A percentile compares a stretch with the other conserved stretches of the same genome.
phyloP scores from a whole-genome alignment of 2,329 filamentous ascomycete species.

The Fusarium dimerum region DNA sequence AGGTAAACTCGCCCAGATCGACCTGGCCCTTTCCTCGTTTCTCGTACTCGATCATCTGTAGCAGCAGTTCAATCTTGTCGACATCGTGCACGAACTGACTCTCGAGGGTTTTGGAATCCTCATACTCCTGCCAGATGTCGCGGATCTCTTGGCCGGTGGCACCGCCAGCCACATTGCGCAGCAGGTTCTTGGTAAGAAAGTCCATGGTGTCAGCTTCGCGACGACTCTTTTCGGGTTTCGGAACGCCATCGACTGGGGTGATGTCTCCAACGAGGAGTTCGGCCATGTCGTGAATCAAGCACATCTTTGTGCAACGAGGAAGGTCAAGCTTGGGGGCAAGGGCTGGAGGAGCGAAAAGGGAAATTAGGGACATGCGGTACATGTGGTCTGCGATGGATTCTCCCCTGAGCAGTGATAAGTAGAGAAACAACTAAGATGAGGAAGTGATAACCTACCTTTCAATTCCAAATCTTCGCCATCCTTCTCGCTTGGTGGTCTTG shows the following conservation, averaged over 20 bases:
- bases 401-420: slow-evolving; percentile 49
- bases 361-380: slow-evolving; percentile 98
- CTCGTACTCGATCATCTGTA: slow-evolving; percentile 98
- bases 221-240: slow-evolving; percentile 85
- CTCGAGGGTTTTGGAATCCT: slow-evolving; percentile 81
- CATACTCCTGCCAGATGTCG: slow-evolving; percentile 91
- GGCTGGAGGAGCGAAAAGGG: slow-evolving; percentile 81
- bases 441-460: slow-evolving; percentile 41
- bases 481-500: slow-evolving; percentile 95
- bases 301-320: slow-evolving; percentile 88
- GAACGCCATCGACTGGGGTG: slow-evolving; percentile 83
- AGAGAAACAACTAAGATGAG: neutral
- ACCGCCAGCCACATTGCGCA: slow-evolving; percentile 76
- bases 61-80: slow-evolving; percentile 91
- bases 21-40: slow-evolving; percentile 62
- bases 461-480: slow-evolving; percentile 90
- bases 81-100: slow-evolving; percentile 92
- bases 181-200: slow-evolving; percentile 72
- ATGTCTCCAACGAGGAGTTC: slow-evolving; percentile 95
- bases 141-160: slow-evolving; percentile 68
- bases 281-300: slow-evolving; percentile 95
- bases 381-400: slow-evolving; percentile 98
- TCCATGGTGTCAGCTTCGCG: slow-evolving; percentile 91
- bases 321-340: slow-evolving; percentile 75
- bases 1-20: slow-evolving; percentile 84